Percentiles rank a stretch among this genome's conserved stretches.
Conservation (phyloP, 495 filamentous ascomycete genomes). For the Neurospora sp. region DNA sequence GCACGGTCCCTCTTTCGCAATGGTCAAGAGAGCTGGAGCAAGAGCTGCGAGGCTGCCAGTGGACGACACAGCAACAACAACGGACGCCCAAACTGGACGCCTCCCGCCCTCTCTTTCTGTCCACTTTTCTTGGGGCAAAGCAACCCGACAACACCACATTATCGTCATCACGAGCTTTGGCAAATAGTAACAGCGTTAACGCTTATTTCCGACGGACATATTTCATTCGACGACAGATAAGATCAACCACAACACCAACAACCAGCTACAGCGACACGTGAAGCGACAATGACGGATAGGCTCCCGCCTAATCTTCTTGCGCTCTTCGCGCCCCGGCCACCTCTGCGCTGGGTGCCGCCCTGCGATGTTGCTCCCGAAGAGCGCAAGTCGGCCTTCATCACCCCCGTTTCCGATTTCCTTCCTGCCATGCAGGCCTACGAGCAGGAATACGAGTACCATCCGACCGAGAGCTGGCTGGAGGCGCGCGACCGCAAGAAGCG, state of each 20-base stretch:
- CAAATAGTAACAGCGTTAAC: neutral
- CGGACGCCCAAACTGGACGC: neutral
- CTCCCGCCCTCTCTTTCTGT: neutral
- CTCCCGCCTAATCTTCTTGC: conserved; percentile 85
- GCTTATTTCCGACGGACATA: neutral
- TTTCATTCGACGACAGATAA: neutral
- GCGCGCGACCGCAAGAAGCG: conserved; percentile 64
- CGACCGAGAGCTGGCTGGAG: conserved; percentile 91
- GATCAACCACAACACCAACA: neutral
- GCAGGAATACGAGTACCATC: conserved; percentile 60
- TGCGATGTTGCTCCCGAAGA: conserved; percentile 76
- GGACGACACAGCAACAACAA: neutral
- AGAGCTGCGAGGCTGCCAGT: neutral
- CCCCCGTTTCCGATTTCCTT: conserved; percentile 65
- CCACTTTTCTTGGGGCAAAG: neutral
- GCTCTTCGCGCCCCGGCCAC: conserved; percentile 88
- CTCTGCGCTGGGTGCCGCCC: conserved; percentile 81
- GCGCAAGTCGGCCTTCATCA: conserved; percentile 60
- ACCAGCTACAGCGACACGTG: neutral
- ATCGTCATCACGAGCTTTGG: neutral
- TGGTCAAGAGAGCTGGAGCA: neutral
- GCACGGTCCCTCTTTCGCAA: neutral
- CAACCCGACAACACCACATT: neutral
- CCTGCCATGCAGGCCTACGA: conserved; percentile 58
- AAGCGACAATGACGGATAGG: conserved; percentile 73